These are phyloP conservation scores for Ormosia semicastrata DNA, from an alignment of 306 rosid genomes.

Conservation along the genomic window DNA sequence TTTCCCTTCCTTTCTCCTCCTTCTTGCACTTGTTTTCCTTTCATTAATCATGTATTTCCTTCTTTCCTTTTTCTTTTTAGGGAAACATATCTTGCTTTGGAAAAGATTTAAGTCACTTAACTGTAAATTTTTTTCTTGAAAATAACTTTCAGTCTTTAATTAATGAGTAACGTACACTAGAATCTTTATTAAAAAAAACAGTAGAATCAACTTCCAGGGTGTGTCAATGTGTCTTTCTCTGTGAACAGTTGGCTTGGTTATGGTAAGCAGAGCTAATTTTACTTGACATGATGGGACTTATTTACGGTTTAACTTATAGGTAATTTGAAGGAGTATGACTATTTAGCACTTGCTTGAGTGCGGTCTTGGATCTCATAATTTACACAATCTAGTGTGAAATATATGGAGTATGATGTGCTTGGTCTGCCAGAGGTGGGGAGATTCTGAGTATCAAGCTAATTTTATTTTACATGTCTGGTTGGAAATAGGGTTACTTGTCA, in stretches of 20 bases:
- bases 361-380: neutral
- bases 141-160: neutral
- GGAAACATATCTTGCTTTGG: neutral
- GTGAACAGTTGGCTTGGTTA: slow-evolving; percentile 1
- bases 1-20: neutral
- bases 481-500: neutral
- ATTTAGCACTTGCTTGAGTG: neutral
- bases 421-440: neutral
- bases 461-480: slow-evolving; percentile 6
- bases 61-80: neutral
- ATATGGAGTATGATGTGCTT: neutral
- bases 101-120: neutral
- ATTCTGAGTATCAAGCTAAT: slow-evolving; percentile 6
- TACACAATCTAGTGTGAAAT: neutral
- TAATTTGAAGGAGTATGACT: neutral
- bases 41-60: neutral
- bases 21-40: neutral
- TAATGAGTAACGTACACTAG: neutral
- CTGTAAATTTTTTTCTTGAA: neutral
- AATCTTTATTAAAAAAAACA: neutral
- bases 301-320: neutral
- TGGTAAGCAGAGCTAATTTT: slow-evolving; percentile 5
- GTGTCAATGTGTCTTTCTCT: slow-evolving; percentile 2
- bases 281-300: neutral
- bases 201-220: neutral